These are phyloP conservation scores for Extremus antarcticus DNA, from an alignment of 495 filamentous ascomycete genomes.

Conservation along the genomic window DNA sequence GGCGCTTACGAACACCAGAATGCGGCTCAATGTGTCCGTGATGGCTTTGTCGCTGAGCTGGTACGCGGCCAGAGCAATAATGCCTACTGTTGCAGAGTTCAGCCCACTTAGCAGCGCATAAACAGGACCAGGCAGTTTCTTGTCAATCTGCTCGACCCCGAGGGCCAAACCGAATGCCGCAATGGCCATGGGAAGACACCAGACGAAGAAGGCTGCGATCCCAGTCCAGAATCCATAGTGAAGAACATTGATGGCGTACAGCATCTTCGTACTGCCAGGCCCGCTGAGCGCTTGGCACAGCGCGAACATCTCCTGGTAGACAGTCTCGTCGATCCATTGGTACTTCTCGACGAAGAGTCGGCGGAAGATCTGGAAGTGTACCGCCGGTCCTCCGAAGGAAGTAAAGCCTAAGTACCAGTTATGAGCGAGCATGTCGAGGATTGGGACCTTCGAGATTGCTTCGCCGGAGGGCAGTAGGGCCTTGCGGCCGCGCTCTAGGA, in stretches of 20 bases:
- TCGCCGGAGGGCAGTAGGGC: background rate
- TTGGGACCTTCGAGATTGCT: background rate
- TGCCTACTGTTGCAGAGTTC: slow-evolving; percentile 68
- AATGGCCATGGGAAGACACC: slow-evolving; percentile 67
- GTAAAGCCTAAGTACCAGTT: slow-evolving; percentile 61
- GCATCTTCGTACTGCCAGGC: slow-evolving; percentile 70
- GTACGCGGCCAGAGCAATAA: slow-evolving; percentile 68
- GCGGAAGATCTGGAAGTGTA: slow-evolving; percentile 34
- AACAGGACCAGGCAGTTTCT: slow-evolving; percentile 51
- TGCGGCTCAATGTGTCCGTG: slow-evolving; percentile 56
- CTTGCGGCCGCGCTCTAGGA: background rate
- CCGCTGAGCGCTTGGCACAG: slow-evolving; percentile 67
- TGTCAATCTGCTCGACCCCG: slow-evolving; percentile 51
- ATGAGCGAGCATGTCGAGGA: slow-evolving; percentile 1
- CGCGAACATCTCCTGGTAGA: slow-evolving; percentile 75
- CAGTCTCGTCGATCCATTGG: slow-evolving; percentile 67
- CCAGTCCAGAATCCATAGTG: slow-evolving; percentile 53
- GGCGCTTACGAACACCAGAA: slow-evolving; percentile 59
- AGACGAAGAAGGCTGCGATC: slow-evolving; percentile 54
- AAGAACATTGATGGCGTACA: slow-evolving; percentile 60
- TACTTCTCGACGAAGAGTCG: slow-evolving; percentile 51
- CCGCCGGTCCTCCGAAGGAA: slow-evolving; percentile 43
- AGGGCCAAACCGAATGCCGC: slow-evolving; percentile 66
- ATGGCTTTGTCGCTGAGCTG: slow-evolving; percentile 66
- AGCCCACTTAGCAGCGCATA: slow-evolving; percentile 71